These are phyloP conservation scores for Tylopilus vinaceipallidus DNA, from an alignment of 768 basidiomycete species.

Conservation along the genomic window DNA sequence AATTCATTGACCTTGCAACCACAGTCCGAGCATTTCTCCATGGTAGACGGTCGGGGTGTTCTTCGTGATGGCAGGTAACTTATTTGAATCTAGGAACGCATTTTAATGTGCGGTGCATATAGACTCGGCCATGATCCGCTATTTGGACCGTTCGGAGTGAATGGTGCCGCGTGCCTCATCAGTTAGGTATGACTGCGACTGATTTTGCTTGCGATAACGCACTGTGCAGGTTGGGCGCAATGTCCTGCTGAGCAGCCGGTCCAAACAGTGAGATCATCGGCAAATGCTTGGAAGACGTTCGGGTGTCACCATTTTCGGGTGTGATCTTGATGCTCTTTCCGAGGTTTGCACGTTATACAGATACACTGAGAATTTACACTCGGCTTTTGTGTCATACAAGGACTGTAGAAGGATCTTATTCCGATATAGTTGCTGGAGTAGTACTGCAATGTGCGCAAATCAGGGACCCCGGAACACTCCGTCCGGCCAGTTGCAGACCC, in stretches of 20 bases:
- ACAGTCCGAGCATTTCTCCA: background rate
- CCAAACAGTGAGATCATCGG: too few species aligned
- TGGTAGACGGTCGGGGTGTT: background rate
- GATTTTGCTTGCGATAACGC: background rate
- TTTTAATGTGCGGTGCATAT: background rate
- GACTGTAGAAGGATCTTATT: background rate
- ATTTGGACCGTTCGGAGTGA: background rate
- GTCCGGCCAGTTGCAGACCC: slow-evolving; percentile 8
- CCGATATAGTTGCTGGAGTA: too few species aligned
- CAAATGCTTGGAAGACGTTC: too few species aligned
- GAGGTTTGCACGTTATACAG: too few species aligned
- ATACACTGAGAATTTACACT: too few species aligned
- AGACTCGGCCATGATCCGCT: background rate
- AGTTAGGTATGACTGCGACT: background rate
- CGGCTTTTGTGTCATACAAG: background rate
- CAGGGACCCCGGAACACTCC: slow-evolving; percentile 16
- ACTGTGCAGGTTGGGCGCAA: too few species aligned
- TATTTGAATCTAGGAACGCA: background rate
- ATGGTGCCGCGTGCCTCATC: background rate
- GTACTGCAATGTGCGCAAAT: too few species aligned
- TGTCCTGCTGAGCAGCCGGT: too few species aligned
- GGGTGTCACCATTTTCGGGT: too few species aligned
- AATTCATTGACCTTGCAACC: background rate
- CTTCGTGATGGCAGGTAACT: too few species aligned
- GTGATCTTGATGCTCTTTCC: too few species aligned